phyloP scores from a whole-genome alignment of 2,329 filamentous ascomycete species.

The Tolypocladium capitatum region DNA sequence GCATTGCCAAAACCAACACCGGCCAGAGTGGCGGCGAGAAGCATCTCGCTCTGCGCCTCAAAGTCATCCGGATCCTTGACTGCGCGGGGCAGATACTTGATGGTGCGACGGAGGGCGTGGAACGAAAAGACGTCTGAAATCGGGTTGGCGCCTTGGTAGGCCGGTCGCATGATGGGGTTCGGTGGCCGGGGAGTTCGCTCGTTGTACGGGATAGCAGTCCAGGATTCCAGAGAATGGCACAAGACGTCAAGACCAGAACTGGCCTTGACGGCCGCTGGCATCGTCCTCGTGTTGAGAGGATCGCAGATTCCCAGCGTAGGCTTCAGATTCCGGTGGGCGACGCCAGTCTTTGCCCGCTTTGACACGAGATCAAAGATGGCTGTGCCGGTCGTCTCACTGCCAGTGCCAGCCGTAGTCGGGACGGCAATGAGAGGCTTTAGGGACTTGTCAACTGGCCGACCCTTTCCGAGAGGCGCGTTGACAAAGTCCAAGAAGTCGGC shows the following conservation, averaged over 20 bases:
- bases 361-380: conserved; percentile 93
- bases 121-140: conserved; percentile 97
- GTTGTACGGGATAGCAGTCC: conserved; percentile 92
- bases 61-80: conserved; percentile 79
- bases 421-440: conserved; percentile 69
- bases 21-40: conserved; percentile 84
- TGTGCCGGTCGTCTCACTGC: conserved; percentile 91
- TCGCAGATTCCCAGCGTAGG: conserved; percentile 81
- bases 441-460: conserved; percentile 58
- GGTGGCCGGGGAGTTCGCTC: conserved; percentile 71
- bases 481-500: conserved; percentile 96
- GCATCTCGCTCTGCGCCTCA: conserved; percentile 91
- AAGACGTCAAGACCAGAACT: conserved; percentile 87
- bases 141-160: conserved; percentile 94
- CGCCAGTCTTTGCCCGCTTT: conserved; percentile 85
- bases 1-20: conserved; percentile 97
- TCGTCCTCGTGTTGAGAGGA: conserved; percentile 83
- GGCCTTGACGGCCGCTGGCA: conserved; percentile 89
- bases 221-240: conserved; percentile 89
- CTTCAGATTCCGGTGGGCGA: conserved; percentile 90
- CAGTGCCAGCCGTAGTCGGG: conserved; percentile 72
- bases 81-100: conserved; percentile 84
- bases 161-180: conserved; percentile 82
- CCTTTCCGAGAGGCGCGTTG: conserved; percentile 84
- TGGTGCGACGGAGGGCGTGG: conserved; percentile 65